phyloP scores from a whole-genome alignment of 805 yeast genomes.

The Teunomyces gatunensis region DNA sequence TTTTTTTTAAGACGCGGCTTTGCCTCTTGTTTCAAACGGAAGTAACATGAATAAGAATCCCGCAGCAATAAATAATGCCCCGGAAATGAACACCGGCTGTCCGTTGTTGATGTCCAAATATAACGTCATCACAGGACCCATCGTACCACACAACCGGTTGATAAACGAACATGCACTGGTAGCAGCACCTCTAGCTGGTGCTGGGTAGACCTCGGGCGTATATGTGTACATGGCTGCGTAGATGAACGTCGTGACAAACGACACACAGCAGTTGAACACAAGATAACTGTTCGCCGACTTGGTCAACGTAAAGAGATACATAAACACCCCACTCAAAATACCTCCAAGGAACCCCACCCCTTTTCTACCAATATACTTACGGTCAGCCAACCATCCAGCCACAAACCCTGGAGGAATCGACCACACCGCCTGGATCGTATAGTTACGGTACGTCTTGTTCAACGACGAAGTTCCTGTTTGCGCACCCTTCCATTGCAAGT shows the following conservation, averaged over 20 bases:
- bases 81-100: conserved; percentile 11
- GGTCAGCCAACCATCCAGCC: conserved; percentile 3
- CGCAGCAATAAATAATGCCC: conserved; percentile 8
- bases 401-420: conserved; percentile 4
- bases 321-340: conserved; percentile 1
- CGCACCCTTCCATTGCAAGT: conserved; percentile 6
- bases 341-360: conserved; percentile 5
- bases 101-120: conserved; percentile 11
- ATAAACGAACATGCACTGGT: conserved; percentile 8
- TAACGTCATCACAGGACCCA: conserved; percentile 4
- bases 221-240: conserved; percentile 9
- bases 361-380: conserved; percentile 2
- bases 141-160: conserved; percentile 4
- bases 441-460: conserved; percentile 2
- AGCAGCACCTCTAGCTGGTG: conserved; percentile 10
- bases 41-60: neutral
- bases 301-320: conserved; percentile 3
- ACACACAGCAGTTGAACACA: conserved; percentile 3
- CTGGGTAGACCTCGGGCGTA: conserved; percentile 12
- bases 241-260: conserved; percentile 4
- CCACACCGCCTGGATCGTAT: conserved; percentile 4
- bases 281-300: conserved; percentile 1
- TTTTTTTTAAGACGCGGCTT: conserved; percentile 4
- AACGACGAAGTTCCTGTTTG: neutral
- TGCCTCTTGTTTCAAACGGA: conserved; percentile 10